Evolutionary conservation across 306 rosid genomes (phyloP), one percentile per base, ranked within the genome.

Genomic region (Canavalia gladiata): DNA sequence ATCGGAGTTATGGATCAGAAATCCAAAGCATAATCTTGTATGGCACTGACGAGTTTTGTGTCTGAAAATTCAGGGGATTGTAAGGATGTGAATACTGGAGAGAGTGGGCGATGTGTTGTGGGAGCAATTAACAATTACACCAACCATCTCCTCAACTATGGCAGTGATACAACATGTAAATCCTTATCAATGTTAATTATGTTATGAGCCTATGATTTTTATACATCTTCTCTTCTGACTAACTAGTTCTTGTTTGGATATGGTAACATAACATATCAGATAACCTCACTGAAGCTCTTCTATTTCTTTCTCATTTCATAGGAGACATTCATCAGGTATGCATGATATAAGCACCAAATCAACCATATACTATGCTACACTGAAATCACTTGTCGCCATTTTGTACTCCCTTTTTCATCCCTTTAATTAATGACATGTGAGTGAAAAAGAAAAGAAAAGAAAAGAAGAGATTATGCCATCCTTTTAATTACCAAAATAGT

Each of bases 311-410:
- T 57, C 99, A 95, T 84, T 95, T 90, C 51, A 76, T 91, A 57
- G 99, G 99, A 81, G 99, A 95, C 65, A 86, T 95, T 60, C 99
- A 95, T 89, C 99, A 95, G 97, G 87, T 85, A 76, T 45, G 6
- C 12, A 34, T 35, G 46, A 76, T 12, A 28, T 18, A 65, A 57
- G 9, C 25, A 18, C 25, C 25, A 18, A 18, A 18, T 18, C 25
- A 18, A 18, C 25, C 25, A 18, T 18, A 18, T 18, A 18, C 25
- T 18, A 18, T 18, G 25, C 25, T 18, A 18, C 25, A 18, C 25
- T 18, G 25, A 18, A 18, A 18, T 18, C 25, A 18, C 25, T 18
- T 18, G 25, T 18, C 25, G 25, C 25, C 25, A 18, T 18, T 18
- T 18, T 18, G 25, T 18, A 18, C 25, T 18, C 25, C 25, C 25